phyloP scores from a whole-genome alignment of 441 rosid genomes.

The Kokia cookei region DNA sequence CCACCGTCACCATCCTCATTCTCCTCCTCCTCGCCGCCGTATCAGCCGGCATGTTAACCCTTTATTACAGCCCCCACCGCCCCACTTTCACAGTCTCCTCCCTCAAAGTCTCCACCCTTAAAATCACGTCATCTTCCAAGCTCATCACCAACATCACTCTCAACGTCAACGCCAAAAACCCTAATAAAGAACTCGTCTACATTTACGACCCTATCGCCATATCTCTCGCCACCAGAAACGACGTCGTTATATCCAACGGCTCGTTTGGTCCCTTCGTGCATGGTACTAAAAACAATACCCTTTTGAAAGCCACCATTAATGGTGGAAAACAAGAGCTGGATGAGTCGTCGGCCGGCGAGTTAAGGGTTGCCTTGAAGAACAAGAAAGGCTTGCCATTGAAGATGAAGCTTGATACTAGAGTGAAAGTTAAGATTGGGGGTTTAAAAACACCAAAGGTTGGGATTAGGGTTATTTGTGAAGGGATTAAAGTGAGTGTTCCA shows the following conservation, averaged over 20 bases:
- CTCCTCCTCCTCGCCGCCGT: conserved; percentile 45
- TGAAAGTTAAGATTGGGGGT: conserved; percentile 56
- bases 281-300: conserved; percentile 64
- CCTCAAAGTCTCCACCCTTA: conserved; percentile 48
- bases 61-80: conserved; percentile 75
- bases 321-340: conserved; percentile 37
- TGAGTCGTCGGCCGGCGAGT: conserved; percentile 28
- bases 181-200: conserved; percentile 65
- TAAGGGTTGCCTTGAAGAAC: conserved; percentile 46
- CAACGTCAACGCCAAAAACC: conserved; percentile 69
- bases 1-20: conserved; percentile 38
- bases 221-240: conserved; percentile 31
- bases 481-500: conserved; percentile 49
- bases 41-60: conserved; percentile 46
- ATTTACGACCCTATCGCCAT: conserved; percentile 42
- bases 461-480: conserved; percentile 57
- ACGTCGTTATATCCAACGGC: conserved; percentile 46
- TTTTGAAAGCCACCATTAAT: conserved; percentile 34
- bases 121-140: conserved; percentile 44
- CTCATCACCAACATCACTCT: conserved; percentile 54
- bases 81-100: conserved; percentile 66
- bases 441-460: conserved; percentile 51
- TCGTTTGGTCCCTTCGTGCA: conserved; percentile 48
- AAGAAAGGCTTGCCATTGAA: conserved; percentile 46
- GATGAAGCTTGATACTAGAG: conserved; percentile 50